A percentile compares a stretch with the other conserved stretches of the same genome.
Evolutionary conservation across 345 rosid genomes (phyloP).

Genomic region (Clarkia xantiana): DNA sequence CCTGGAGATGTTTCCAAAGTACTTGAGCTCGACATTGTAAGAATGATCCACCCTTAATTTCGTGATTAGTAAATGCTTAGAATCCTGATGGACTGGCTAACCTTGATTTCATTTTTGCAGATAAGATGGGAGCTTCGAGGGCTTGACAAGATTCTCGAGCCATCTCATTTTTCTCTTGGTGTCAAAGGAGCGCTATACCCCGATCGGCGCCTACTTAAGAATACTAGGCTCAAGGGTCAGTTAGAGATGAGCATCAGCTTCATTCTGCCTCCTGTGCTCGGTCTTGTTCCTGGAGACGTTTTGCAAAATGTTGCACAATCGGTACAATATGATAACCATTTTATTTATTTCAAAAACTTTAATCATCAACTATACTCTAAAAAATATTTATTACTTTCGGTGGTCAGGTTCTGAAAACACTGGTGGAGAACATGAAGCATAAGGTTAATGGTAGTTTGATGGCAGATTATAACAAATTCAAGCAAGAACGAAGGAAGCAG

Average conservation of each 20-base stretch:
- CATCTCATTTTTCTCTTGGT: conserved; percentile 45
- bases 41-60: conserved; percentile 3
- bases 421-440: conserved; percentile 71
- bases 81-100: no score
- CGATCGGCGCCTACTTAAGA: conserved; percentile 24
- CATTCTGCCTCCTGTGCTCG: conserved; percentile 61
- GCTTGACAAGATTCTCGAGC: conserved; percentile 41
- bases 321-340: conserved; percentile 7
- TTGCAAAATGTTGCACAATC: conserved; percentile 40
- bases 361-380: no score
- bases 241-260: conserved; percentile 64
- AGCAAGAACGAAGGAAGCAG: conserved; percentile 19
- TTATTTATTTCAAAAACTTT: no score
- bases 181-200: conserved; percentile 65
- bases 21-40: conserved; percentile 69
- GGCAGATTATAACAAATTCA: conserved; percentile 63
- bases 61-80: no score
- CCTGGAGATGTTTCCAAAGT: conserved; percentile 48
- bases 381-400: not conserved
- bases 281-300: conserved; percentile 56
- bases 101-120: conserved; percentile 4
- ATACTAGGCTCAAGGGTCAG: conserved; percentile 57
- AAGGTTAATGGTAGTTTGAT: conserved; percentile 71
- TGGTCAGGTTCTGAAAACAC: conserved; percentile 40
- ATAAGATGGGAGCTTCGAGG: conserved; percentile 78